phyloP scores from a whole-genome alignment of 2,329 filamentous ascomycete genomes.

The Neopestalotiopsis sp. region DNA sequence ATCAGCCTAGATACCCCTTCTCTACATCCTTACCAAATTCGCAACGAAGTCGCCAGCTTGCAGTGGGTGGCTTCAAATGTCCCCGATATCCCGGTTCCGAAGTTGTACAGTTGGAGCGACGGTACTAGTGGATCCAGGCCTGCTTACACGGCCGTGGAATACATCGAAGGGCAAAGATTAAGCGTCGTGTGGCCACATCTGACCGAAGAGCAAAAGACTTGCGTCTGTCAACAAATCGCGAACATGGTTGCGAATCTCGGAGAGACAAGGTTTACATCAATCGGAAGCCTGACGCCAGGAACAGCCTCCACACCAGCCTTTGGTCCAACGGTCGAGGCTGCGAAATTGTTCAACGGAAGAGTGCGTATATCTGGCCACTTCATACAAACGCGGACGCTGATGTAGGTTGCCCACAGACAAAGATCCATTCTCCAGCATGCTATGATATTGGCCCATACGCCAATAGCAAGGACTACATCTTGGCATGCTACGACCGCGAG shows the following conservation, averaged over 20 bases:
- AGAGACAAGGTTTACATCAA: slow-evolving; percentile 17
- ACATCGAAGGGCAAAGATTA: slow-evolving; percentile 12
- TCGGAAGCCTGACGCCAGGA: slow-evolving; percentile 17
- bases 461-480: slow-evolving; percentile 21
- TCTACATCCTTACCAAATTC: slow-evolving; percentile 15
- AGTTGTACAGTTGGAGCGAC: slow-evolving; percentile 13
- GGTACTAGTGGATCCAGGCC: slow-evolving; percentile 8
- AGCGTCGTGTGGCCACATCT: slow-evolving; percentile 20
- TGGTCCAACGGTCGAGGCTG: slow-evolving; percentile 20
- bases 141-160: slow-evolving; percentile 20
- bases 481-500: slow-evolving; percentile 20
- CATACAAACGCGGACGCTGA: not conserved
- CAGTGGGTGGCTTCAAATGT: slow-evolving; percentile 19
- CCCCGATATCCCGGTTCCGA: slow-evolving; percentile 20
- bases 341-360: slow-evolving; percentile 20
- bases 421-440: slow-evolving; percentile 20
- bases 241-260: slow-evolving; percentile 17
- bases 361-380: not conserved
- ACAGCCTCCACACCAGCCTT: not conserved
- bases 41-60: slow-evolving; percentile 21
- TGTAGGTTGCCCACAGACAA: not conserved
- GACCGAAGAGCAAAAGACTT: slow-evolving; percentile 3
- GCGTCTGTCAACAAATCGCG: slow-evolving; percentile 13
- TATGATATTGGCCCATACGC: slow-evolving; percentile 20
- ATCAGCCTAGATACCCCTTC: not conserved